phyloP scores from a whole-genome alignment of 352 stramenopile genomes.

The Phytophthora uliginosa region DNA sequence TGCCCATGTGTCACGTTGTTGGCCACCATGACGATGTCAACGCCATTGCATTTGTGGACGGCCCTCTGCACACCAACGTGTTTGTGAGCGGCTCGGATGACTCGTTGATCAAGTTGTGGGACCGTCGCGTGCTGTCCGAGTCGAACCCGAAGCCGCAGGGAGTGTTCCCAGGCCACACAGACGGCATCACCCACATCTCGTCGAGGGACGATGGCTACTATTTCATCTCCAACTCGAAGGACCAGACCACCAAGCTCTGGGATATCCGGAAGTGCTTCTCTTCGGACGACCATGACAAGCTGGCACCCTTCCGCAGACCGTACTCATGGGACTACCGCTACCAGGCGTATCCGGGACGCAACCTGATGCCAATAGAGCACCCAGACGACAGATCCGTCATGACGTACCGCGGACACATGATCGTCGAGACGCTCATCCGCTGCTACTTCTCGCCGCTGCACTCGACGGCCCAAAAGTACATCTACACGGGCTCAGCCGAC shows the following conservation, averaged over 20 bases:
- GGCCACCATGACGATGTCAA: constrained; percentile 88
- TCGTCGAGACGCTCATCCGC: constrained; percentile 88
- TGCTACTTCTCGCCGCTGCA: constrained; percentile 90
- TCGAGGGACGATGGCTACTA: constrained; percentile 90
- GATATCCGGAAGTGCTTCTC: constrained; percentile 85
- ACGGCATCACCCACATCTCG: constrained; percentile 85
- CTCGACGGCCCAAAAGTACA: constrained; percentile 89
- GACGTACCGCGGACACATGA: constrained; percentile 86
- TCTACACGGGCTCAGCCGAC: constrained; percentile 88
- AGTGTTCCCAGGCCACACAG: constrained; percentile 86
- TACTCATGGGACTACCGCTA: constrained; percentile 89
- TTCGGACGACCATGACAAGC: constrained; percentile 50
- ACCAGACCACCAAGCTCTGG: constrained; percentile 89
- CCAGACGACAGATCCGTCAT: constrained; percentile 83
- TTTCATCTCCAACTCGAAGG: constrained; percentile 91
- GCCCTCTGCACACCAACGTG: constrained; percentile 83
- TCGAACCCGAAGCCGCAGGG: constrained; percentile 79
- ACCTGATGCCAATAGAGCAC: constrained; percentile 63
- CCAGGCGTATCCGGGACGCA: constrained; percentile 79
- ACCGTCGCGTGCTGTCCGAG: constrained; percentile 82
- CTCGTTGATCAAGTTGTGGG: constrained; percentile 88
- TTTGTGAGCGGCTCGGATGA: constrained; percentile 90
- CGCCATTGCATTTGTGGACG: constrained; percentile 87
- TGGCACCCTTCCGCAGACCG: constrained; percentile 56
- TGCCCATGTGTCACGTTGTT: constrained; percentile 71